A percentile compares a stretch with the other conserved stretches of the same genome.
These are phyloP conservation scores for Falciphora oryzae DNA, from an alignment of 2,329 filamentous ascomycete species.

Conservation along the genomic window DNA sequence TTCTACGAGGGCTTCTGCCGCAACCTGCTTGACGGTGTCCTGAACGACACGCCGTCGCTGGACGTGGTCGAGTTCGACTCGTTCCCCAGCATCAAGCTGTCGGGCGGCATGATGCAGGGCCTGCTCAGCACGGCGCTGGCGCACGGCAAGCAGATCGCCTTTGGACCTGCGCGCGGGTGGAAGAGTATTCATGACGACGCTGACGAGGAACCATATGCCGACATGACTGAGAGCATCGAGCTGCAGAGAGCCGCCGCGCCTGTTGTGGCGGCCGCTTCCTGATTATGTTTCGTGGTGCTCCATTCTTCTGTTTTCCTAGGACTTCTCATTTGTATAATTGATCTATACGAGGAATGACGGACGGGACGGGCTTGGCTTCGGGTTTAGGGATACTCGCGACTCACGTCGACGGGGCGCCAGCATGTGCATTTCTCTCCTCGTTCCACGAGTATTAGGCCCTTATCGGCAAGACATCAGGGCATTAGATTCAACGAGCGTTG, in stretches of 20 bases:
- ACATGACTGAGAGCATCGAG: neutral
- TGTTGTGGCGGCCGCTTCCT: neutral
- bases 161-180: constrained; percentile 66
- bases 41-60: constrained; percentile 51
- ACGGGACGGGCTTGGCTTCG: neutral
- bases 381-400: neutral
- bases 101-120: constrained; percentile 57
- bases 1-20: constrained; percentile 66
- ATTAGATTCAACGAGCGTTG: no score
- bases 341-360: constrained; percentile 1
- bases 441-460: no score
- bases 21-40: constrained; percentile 48
- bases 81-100: constrained; percentile 58
- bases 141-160: constrained; percentile 49
- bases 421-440: no score
- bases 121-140: constrained; percentile 48
- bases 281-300: no score
- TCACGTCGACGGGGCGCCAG: neutral
- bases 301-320: neutral
- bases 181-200: constrained; percentile 43
- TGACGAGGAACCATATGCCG: constrained; percentile 12
- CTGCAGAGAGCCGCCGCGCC: neutral
- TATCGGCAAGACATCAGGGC: no score
- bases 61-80: constrained; percentile 63
- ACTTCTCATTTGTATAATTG: neutral